phyloP scores from a whole-genome alignment of 495 filamentous ascomycete genomes.

The Parachaetomium inaequale region DNA sequence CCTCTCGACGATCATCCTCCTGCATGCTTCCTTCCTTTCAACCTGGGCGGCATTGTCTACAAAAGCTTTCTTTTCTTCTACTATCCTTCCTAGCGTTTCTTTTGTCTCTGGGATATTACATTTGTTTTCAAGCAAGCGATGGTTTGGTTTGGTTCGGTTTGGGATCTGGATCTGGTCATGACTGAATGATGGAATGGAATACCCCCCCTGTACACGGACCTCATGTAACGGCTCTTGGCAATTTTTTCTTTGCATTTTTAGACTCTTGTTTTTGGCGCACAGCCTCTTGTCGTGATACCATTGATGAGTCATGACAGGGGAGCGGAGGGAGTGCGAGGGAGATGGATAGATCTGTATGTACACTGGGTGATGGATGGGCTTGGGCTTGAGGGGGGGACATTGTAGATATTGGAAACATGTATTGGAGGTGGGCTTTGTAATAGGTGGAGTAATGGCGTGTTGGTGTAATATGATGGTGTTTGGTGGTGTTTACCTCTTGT shows the following conservation, averaged over 20 bases:
- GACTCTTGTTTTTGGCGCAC: conserved; percentile 8
- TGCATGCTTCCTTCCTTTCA: neutral
- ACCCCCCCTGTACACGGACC: conserved; percentile 8
- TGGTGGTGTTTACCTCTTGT: neutral
- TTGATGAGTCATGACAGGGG: conserved; percentile 10
- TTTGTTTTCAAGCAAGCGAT: neutral
- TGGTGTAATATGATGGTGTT: neutral
- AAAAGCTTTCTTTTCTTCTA: neutral
- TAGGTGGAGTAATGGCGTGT: neutral
- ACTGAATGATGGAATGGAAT: neutral
- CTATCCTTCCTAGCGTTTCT: neutral
- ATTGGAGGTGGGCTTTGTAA: neutral
- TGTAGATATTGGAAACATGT: neutral
- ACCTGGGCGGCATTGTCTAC: neutral
- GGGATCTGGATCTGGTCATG: conserved; percentile 1
- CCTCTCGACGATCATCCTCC: neutral
- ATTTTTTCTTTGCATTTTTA: conserved; percentile 13
- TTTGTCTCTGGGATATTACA: neutral
- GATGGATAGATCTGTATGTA: neutral
- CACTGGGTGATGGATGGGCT: neutral
- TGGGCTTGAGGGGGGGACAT: neutral
- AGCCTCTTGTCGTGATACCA: conserved; percentile 14
- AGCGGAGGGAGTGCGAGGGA: neutral
- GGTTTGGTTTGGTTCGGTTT: conserved; percentile 6
- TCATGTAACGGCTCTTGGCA: conserved; percentile 13